Base-by-base conservation (phyloP, 768 basidiomycete genomes). In the Cystobasidium ongulense region DNA sequence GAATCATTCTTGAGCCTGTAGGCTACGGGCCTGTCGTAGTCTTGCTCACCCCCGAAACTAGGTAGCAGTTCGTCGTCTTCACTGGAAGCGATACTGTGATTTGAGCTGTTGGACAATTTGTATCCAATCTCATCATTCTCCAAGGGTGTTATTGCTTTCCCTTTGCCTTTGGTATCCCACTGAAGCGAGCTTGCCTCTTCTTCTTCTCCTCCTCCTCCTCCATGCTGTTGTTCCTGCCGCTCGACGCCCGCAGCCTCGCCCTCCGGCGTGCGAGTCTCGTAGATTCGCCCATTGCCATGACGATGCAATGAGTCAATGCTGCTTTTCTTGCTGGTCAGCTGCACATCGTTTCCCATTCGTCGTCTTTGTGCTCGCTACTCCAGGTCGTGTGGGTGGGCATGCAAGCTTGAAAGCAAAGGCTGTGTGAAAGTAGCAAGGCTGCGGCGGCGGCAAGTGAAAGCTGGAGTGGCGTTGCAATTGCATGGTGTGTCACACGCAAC, bases 1-100 rank as follows among this genome's bases (percentile, higher is more conserved):
- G 25, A 27, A 5, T 35, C 23, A 36, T 13, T 25, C 13, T 39
- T 64, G 31, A 7, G 31, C 7, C 29, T 64, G 21, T 59, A 59
- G 11, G 29, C 31, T 31, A 41, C 36, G 2, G 36, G 25, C 25
- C 27, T 27, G 63, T 64, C 63, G 36, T 38, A 25, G 41, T 41
- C 63, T 13, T 41, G 23, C 13, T 38, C 36, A n/a, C 41, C 65
- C 1, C 41, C 46, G n/a, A 67, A 43, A 43, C 65, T 52, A 10
- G 68, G 50, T 15, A 71, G 54, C 38, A 71, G 29, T n/a, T 59
- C 53, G 33, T 71, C 68, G 38, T 71, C 68, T 38, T 71, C 68
- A 17, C 59, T 43, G 8, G 65, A 64, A 29, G 27, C 68, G 23
- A 53, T 41, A 23, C 43, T n/a, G n/a, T n/a, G n/a, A n/a, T n/a